Conservation (phyloP, 2,329 filamentous ascomycete genomes). For the Esteya vermicola region DNA sequence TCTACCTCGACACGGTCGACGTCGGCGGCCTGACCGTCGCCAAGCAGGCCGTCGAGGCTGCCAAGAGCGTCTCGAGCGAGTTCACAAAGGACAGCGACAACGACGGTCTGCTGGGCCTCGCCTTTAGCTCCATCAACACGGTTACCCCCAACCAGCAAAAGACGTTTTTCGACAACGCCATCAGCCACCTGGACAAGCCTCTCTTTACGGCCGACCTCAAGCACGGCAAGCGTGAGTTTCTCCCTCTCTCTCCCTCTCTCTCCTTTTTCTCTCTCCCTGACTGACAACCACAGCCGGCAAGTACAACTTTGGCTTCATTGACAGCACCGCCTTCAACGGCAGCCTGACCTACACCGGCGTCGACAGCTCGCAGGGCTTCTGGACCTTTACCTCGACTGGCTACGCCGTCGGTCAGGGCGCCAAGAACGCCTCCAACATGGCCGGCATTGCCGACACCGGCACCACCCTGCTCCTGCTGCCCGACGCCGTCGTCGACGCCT, state of each 20-base stretch:
- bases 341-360: conserved; percentile 34
- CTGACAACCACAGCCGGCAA: conserved; percentile 10
- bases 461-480: conserved; percentile 41
- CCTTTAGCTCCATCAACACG: conserved; percentile 17
- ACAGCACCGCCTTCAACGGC: conserved; percentile 37
- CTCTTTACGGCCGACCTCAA: conserved; percentile 20
- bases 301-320: conserved; percentile 46
- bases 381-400: conserved; percentile 20
- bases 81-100: conserved; percentile 13
- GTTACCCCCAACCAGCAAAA: conserved; percentile 13
- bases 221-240: conserved; percentile 18
- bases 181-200: conserved; percentile 14
- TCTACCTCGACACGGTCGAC: conserved; percentile 18
- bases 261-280: background rate
- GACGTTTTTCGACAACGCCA: conserved; percentile 21
- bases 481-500: conserved; percentile 29
- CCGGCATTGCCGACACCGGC: conserved; percentile 44
- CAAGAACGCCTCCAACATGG: conserved; percentile 12
- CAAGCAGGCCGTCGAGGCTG: conserved; percentile 18
- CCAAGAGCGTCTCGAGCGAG: conserved; percentile 13
- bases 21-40: conserved; percentile 16
- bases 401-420: conserved; percentile 17
- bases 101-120: conserved; percentile 16
- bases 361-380: conserved; percentile 24
- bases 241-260: background rate